Conservation (phyloP, 2,329 filamentous ascomycete species). For the Dothiorella sarmentorum region DNA sequence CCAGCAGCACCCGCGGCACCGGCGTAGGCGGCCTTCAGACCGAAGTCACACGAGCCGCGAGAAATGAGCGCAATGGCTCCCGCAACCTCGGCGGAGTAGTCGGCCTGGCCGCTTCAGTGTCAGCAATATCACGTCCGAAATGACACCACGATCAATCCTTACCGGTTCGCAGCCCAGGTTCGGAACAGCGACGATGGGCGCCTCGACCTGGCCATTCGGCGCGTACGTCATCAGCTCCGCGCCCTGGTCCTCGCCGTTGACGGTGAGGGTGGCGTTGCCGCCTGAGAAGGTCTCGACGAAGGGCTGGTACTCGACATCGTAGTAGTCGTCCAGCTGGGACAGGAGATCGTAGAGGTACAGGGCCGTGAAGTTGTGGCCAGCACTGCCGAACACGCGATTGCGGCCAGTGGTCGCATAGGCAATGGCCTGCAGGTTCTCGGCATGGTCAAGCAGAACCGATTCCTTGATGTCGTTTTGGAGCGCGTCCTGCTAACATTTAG, state of each 20-base stretch:
- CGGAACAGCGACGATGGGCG: constrained; percentile 58
- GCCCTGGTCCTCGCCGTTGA: constrained; percentile 25
- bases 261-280: constrained; percentile 28
- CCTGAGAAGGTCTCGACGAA: constrained; percentile 36
- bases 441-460: constrained; percentile 31
- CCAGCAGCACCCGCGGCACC: constrained; percentile 67
- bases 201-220: constrained; percentile 59
- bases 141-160: neutral
- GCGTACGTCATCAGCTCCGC: constrained; percentile 49
- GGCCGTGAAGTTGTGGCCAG: constrained; percentile 34
- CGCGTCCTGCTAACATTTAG: constrained; percentile 16
- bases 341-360: constrained; percentile 33
- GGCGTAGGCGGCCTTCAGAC: constrained; percentile 65
- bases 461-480: constrained; percentile 31
- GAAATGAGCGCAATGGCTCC: constrained; percentile 68
- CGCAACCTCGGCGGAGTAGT: constrained; percentile 58
- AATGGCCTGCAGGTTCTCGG: constrained; percentile 33
- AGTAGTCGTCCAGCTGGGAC: constrained; percentile 29
- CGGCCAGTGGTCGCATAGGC: constrained; percentile 31
- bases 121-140: neutral
- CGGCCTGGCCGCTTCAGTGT: constrained; percentile 35
- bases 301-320: constrained; percentile 33
- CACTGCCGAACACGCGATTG: constrained; percentile 36
- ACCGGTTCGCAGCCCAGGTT: constrained; percentile 60
- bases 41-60: constrained; percentile 69